Evolutionary conservation across 139 green algal species (phyloP).

Genomic region (Coelastrella sp.): DNA sequence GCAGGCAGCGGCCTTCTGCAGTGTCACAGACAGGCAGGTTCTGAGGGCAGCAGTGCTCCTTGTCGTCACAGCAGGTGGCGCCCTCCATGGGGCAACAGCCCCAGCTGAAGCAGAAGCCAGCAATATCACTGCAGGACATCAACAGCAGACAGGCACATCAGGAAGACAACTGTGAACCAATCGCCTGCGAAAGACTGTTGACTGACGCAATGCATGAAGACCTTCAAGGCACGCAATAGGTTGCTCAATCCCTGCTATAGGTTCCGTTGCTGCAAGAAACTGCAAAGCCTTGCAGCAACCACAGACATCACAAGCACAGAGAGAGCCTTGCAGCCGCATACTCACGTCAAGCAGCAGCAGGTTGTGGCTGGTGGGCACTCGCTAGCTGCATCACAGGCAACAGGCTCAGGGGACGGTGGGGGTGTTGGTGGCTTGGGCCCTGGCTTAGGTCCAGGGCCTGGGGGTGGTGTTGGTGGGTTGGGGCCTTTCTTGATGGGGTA

Average conservation of each 20-base stretch:
- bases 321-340: too few relatives aligned
- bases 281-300: background rate
- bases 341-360: slow-evolving; percentile 48
- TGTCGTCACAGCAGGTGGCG: slow-evolving; percentile 94
- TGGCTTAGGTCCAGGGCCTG: slow-evolving; percentile 19
- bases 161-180: background rate
- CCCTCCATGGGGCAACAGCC: slow-evolving; percentile 94
- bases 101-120: slow-evolving; percentile 42
- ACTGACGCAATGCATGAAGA: background rate
- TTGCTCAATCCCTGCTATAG: too few relatives aligned
- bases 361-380: slow-evolving; percentile 42
- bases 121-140: background rate
- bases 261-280: too few relatives aligned
- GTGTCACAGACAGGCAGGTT: slow-evolving; percentile 93
- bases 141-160: background rate
- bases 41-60: slow-evolving; percentile 95
- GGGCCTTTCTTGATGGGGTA: slow-evolving; percentile 92
- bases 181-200: background rate
- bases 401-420: slow-evolving; percentile 11
- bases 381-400: slow-evolving; percentile 15
- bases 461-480: slow-evolving; percentile 54
- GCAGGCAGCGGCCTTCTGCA: slow-evolving; percentile 74
- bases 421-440: slow-evolving; percentile 2
- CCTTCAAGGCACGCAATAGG: too few relatives aligned
- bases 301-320: background rate